Conservation (phyloP, 2,329 filamentous ascomycete species). For the Alternaria viburni region DNA sequence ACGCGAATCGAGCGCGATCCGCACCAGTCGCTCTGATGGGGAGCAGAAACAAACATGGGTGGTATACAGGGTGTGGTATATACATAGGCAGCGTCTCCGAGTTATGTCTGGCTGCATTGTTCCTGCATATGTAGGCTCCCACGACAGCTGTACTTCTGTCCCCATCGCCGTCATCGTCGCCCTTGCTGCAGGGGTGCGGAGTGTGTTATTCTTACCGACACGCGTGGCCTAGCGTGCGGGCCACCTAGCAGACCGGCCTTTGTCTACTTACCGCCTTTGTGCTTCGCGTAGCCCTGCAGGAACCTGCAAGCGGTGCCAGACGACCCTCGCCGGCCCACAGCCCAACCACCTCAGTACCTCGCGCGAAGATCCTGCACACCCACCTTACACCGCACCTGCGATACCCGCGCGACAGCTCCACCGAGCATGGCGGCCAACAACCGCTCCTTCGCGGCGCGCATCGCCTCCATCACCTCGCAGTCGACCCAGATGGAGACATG, state of each 20-base stretch:
- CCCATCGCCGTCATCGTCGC: background rate
- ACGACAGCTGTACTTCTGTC: background rate
- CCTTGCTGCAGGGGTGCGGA: background rate
- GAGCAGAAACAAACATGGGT: background rate
- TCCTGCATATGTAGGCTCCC: background rate
- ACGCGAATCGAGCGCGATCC: background rate
- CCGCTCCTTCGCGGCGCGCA: constrained; percentile 49
- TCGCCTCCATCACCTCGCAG: constrained; percentile 60
- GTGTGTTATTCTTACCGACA: background rate
- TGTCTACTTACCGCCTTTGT: constrained; percentile 9
- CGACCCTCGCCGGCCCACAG: constrained; percentile 9
- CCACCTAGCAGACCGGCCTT: constrained; percentile 8
- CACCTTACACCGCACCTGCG: constrained; percentile 24
- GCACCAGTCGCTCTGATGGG: background rate
- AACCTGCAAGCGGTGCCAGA: constrained; percentile 6
- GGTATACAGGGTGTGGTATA: background rate
- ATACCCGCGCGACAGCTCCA: constrained; percentile 17
- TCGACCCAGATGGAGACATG: constrained; percentile 70
- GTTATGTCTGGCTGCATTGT: background rate
- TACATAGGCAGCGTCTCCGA: constrained; percentile 1
- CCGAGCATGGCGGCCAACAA: constrained; percentile 38
- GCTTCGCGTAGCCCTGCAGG: constrained; percentile 11
- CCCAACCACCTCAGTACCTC: constrained; percentile 7
- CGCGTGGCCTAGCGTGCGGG: constrained; percentile 8
- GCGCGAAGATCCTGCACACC: constrained; percentile 14